Conservation (phyloP, 2,329 filamentous ascomycete species). For the Cadophora sp. region DNA sequence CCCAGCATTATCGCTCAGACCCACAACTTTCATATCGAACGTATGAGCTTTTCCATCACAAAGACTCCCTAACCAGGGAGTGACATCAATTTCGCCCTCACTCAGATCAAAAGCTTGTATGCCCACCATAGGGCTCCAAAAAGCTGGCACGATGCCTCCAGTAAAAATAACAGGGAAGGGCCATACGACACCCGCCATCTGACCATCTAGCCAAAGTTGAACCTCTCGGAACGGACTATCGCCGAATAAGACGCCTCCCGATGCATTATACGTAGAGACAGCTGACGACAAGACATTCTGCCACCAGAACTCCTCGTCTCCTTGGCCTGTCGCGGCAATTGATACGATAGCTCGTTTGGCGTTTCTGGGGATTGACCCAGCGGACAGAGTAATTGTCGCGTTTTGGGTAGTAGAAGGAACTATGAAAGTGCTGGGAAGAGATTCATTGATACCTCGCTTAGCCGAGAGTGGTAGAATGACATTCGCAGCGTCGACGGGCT, state of each 20-base stretch:
- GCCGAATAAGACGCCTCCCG: neutral
- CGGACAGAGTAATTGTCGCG: neutral
- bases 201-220: neutral
- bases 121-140: neutral
- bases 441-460: neutral
- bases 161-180: neutral
- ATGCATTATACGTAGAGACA: neutral
- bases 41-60: neutral
- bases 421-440: neutral
- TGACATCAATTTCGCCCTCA: neutral
- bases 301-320: neutral
- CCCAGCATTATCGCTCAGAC: neutral
- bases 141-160: neutral
- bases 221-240: neutral
- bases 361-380: neutral
- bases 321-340: neutral
- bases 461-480: neutral
- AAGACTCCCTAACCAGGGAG: neutral
- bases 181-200: neutral
- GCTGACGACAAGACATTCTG: neutral
- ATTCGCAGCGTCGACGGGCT: neutral
- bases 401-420: neutral
- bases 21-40: neutral
- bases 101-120: neutral
- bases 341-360: neutral